Evolutionary conservation across 441 rosid genomes (phyloP), one percentile per base, ranked within the genome.

Genomic region (Cnidoscolus chayamansa): DNA sequence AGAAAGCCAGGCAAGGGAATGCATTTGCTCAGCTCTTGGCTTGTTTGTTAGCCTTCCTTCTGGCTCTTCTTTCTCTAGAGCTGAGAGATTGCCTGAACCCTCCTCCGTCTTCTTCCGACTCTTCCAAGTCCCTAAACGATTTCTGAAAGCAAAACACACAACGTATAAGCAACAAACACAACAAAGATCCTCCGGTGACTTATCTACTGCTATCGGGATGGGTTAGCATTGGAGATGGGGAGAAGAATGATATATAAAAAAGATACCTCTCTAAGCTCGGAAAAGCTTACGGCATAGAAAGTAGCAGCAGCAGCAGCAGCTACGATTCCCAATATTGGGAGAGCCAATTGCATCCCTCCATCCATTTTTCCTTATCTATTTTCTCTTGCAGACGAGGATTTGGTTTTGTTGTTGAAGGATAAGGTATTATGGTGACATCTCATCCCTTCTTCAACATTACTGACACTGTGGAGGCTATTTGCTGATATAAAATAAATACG

Each of bases 241-340:
- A 35, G 37, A 35, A 35, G 37, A 4, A 35, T 4, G 37, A 35
- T 35, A 35, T 35, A 35, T 35, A 10, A 59, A 30, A 30, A 30
- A 0, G 7, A 11, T 75, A 90, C 92, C 90, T 90, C 92, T 67
- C 90, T 76, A 9, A 87, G 65, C 82, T 86, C 94, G 4, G 83
- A 49, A 62, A 86, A 87, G 85, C 90, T 87, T 4, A 89, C 89
- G 11, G 70, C 89, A 75, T 87, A 89, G 84, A 86, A 86, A 37
- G 93, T 87, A 65, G 81, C 86, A 16, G 84, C 95, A 0, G 91
- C 88, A 56, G 91, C 88, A 56, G 83, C 90, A 13, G 87, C 95
- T 10, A 84, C 75, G 12, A 87, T 87, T 63, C 90, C 93, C 8
- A 84, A 77, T 71, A 90, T 75, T 56, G 95, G 92, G 40, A 88